Percentiles rank a stretch among this genome's conserved stretches.
These are phyloP conservation scores for Microdochium nivale DNA, from an alignment of 2,329 filamentous ascomycete genomes.

Conservation along the genomic window DNA sequence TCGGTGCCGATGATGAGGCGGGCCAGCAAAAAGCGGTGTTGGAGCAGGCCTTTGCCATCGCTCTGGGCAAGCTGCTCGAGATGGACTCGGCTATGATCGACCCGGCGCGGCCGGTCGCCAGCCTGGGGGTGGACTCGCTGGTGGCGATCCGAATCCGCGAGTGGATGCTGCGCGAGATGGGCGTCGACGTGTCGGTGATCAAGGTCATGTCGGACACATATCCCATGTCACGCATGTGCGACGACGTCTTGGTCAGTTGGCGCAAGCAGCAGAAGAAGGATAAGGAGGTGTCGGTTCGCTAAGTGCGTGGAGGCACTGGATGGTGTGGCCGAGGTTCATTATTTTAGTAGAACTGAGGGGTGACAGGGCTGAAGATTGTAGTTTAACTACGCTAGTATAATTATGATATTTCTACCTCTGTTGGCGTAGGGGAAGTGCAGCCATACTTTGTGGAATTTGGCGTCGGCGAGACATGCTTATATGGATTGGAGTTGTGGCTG, in stretches of 20 bases:
- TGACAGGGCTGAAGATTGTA: neutral
- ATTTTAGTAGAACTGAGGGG: neutral
- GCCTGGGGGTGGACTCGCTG: constrained; percentile 32
- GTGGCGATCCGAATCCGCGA: constrained; percentile 29
- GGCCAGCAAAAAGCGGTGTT: neutral
- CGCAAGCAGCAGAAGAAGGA: neutral
- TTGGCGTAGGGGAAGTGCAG: too few relatives aligned
- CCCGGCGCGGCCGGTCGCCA: constrained; percentile 18
- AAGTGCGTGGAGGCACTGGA: neutral
- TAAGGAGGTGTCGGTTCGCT: neutral
- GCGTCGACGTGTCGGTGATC: constrained; percentile 20
- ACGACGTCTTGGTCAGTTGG: neutral
- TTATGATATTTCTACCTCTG: too few relatives aligned
- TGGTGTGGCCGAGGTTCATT: neutral
- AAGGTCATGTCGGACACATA: constrained; percentile 14
- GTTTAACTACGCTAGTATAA: neutral
- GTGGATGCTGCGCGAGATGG: constrained; percentile 25
- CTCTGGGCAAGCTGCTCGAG: constrained; percentile 8
- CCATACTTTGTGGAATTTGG: too few relatives aligned
- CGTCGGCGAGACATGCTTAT: too few relatives aligned
- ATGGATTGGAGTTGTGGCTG: too few relatives aligned
- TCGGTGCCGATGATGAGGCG: neutral
- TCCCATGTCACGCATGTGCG: neutral
- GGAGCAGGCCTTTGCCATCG: neutral
- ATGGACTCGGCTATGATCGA: constrained; percentile 13